These are phyloP conservation scores for Phytopythium helicoides DNA, from an alignment of 352 stramenopile genomes.

Conservation along the genomic window DNA sequence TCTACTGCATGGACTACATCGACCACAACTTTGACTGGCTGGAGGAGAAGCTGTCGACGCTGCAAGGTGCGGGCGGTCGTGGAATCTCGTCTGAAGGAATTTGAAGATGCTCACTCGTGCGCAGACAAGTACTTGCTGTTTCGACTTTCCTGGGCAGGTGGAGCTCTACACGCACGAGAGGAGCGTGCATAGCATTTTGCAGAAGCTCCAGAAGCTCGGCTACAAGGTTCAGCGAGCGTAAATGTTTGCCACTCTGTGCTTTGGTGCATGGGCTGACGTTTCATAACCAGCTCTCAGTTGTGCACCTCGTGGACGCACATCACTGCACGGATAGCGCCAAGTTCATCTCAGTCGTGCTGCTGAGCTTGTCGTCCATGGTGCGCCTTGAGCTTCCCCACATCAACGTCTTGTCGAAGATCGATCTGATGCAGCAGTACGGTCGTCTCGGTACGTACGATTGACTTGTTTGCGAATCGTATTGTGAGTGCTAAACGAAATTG, in stretches of 20 bases:
- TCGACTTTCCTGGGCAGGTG: slow-evolving; percentile 98
- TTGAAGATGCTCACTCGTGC: background rate
- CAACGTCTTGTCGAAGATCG: slow-evolving; percentile 99
- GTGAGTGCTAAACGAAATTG: too few species aligned
- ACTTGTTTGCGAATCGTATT: background rate
- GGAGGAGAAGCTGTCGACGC: slow-evolving; percentile 85
- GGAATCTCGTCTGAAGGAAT: background rate
- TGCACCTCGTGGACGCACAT: slow-evolving; percentile 96
- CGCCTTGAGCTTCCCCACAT: slow-evolving; percentile 97
- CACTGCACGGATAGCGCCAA: slow-evolving; percentile 95
- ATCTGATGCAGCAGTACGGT: slow-evolving; percentile 94
- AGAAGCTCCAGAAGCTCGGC: slow-evolving; percentile 91
- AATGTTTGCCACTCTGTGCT: too few species aligned
- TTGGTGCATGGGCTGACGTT: background rate
- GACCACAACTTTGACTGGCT: slow-evolving; percentile 99
- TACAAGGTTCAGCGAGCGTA: slow-evolving; percentile 44
- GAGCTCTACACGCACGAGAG: slow-evolving; percentile 99
- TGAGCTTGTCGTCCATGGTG: slow-evolving; percentile 98
- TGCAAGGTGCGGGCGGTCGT: slow-evolving; percentile 25
- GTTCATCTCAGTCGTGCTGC: slow-evolving; percentile 96
- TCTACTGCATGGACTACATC: slow-evolving; percentile 99
- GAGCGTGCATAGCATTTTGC: slow-evolving; percentile 95
- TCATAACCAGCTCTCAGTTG: slow-evolving; percentile 66
- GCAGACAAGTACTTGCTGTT: slow-evolving; percentile 97
- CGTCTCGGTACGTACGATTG: slow-evolving; percentile 46